Conservation (phyloP, 1,284 basidiomycete species). For the Pyrrhoderma lamaoense region DNA sequence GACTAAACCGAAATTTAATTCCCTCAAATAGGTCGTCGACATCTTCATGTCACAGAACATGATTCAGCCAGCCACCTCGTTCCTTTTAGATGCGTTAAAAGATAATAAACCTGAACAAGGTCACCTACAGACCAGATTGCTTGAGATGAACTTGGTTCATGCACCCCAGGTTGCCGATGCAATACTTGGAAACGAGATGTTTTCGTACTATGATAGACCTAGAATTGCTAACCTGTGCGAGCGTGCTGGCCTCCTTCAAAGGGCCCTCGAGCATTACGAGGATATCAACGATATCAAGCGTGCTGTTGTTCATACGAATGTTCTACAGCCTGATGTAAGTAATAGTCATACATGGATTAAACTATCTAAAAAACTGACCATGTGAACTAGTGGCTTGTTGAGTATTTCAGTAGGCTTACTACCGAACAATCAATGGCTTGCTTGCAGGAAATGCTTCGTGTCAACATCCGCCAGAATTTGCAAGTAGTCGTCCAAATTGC, state of each 20-base stretch:
- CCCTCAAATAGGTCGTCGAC: constrained; percentile 91
- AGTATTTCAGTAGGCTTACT: constrained; percentile 95
- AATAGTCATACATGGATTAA: background rate
- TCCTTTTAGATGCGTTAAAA: constrained; percentile 97
- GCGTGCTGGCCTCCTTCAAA: constrained; percentile 93
- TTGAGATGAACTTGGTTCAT: constrained; percentile 98
- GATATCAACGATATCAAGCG: constrained; percentile 98
- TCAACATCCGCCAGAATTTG: constrained; percentile 97
- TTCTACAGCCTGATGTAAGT: constrained; percentile 77
- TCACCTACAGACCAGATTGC: constrained; percentile 89
- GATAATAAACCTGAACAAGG: constrained; percentile 99
- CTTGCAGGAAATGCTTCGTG: constrained; percentile 94
- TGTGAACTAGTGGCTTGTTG: constrained; percentile 80
- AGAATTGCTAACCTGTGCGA: constrained; percentile 98
- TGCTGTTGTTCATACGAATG: constrained; percentile 89
- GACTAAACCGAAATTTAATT: no score
- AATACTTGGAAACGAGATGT: constrained; percentile 99
- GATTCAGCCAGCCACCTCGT: constrained; percentile 98
- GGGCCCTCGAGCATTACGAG: constrained; percentile 97
- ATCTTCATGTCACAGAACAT: constrained; percentile 99
- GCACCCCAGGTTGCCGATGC: constrained; percentile 99
- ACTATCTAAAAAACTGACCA: constrained; percentile 1
- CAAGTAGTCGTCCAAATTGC: constrained; percentile 97
- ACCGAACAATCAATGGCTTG: constrained; percentile 98
- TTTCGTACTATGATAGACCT: constrained; percentile 93